Base-by-base conservation (phyloP, 176 grass and related monocot species). In the Poa pratensis region DNA sequence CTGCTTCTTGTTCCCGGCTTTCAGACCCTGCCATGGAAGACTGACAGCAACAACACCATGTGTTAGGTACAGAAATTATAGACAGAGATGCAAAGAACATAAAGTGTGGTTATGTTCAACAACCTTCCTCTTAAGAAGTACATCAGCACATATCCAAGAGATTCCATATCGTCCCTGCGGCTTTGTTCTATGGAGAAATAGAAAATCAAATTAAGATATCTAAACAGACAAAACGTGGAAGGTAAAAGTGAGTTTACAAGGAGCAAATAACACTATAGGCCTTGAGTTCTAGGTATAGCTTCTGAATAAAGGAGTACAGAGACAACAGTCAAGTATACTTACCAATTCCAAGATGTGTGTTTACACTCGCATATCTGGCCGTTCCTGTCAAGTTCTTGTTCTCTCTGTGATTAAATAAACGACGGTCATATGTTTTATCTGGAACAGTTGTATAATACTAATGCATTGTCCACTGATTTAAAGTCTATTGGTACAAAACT, bases 51-150 rank as follows among this genome's bases (percentile, higher is more conserved):
- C 48, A 34, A 75, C 17, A 32, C 8, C 9, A 53, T 75, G 26
- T 0, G 48, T 75, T 12, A 53, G 46, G n/a, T 75, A 68, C 28
- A 32, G 14, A 26, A 3, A 32, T 32, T 35, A 35, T 4, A 35
- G 34, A 4, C 24, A 30, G 24, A 12, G 72, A 75, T 75, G 48
- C 16, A 19, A 42, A 55, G 51, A 86, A 37, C 66, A 18, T 78
- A 45, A 35, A 42, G 54, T 37, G 50, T 63, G 26, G 17, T 53
- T 73, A 73, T 18, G 24, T 46, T 50, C 22, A 73, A 49, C 70
- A 73, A 75, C 94, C 94, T 95, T 93, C 94, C 94, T 93, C 91
- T 93, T 74, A 96, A 87, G 73, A 93, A 96, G 85, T 96, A 96
- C 88, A 96, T 96, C 64, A 96, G 78, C 16, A 96, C 86, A 57